phyloP scores from a whole-genome alignment of 2,329 filamentous ascomycete species.

The Penicillium expansum region DNA sequence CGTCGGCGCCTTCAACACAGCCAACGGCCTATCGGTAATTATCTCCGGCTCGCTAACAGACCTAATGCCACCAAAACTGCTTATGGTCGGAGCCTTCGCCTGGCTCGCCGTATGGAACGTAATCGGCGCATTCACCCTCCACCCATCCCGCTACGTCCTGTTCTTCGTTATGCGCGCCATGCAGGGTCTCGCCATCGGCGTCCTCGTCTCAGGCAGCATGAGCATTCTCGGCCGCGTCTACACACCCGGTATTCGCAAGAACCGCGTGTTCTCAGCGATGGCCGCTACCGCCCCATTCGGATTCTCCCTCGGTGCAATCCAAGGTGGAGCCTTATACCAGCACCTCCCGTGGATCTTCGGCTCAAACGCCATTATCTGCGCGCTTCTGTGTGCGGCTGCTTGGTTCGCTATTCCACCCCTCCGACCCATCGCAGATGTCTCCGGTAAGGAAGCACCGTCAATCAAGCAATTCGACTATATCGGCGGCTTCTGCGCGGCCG shows the following conservation, averaged over 20 bases:
- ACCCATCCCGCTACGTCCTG: conserved; percentile 34
- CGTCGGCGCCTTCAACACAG: conserved; percentile 42
- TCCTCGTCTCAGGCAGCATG: conserved; percentile 50
- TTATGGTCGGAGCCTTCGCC: conserved; percentile 45
- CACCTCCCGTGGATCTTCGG: conserved; percentile 47
- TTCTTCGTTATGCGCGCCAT: conserved; percentile 42
- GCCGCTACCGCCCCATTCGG: conserved; percentile 49
- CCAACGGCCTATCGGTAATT: conserved; percentile 45
- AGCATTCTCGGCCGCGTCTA: conserved; percentile 50
- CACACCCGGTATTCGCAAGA: conserved; percentile 45
- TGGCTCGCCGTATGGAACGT: conserved; percentile 46
- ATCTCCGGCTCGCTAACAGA: conserved; percentile 40
- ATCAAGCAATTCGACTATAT: conserved; percentile 38
- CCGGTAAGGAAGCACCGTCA: conserved; percentile 28
- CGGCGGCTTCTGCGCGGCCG: conserved; percentile 49
- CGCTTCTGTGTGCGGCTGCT: conserved; percentile 37
- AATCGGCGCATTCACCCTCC: conserved; percentile 38
- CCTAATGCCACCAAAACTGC: conserved; percentile 40
- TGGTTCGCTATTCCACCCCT: conserved; percentile 43
- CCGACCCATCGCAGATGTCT: conserved; percentile 29
- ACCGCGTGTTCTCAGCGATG: conserved; percentile 51
- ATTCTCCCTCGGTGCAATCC: conserved; percentile 43
- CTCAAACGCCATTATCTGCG: conserved; percentile 42
- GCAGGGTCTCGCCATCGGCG: conserved; percentile 51
- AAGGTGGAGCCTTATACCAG: conserved; percentile 43